phyloP scores from a whole-genome alignment of 768 basidiomycete species.

The Clitopilus passeckerianus region DNA sequence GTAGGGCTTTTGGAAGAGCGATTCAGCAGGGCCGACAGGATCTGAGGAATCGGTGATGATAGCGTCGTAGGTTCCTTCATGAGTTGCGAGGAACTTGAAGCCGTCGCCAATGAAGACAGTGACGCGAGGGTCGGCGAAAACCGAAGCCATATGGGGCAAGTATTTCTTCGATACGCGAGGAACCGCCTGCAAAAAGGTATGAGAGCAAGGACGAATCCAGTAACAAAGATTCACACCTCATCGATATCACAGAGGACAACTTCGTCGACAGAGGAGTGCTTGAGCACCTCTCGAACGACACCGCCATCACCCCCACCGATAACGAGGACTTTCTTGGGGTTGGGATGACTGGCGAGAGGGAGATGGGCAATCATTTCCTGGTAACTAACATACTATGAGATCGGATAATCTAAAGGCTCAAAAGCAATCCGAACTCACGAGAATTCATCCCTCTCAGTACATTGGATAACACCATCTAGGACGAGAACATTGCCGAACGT shows the following conservation, averaged over 20 bases:
- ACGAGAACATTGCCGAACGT: conserved; percentile 97
- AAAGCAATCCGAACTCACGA: conserved; percentile 55
- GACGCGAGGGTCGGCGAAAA: conserved; percentile 78
- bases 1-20: conserved; percentile 96
- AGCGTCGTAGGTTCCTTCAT: conserved; percentile 86
- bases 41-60: conserved; percentile 99
- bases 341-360: conserved; percentile 93
- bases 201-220: not conserved
- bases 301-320: conserved; percentile 99
- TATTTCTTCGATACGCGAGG: conserved; percentile 90
- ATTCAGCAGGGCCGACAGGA: conserved; percentile 91
- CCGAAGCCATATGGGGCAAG: conserved; percentile 90
- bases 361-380: conserved; percentile 99
- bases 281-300: conserved; percentile 94
- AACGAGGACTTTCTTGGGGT: conserved; percentile 93
- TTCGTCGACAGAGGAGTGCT: conserved; percentile 85
- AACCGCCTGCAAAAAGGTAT: conserved; percentile 58
- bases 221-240: conserved; percentile 47
- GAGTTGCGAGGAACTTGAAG: conserved; percentile 92
- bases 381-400: conserved; percentile 52
- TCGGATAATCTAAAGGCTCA: conserved; percentile 1
- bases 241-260: conserved; percentile 98
- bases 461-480: conserved; percentile 93
- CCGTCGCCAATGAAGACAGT: conserved; percentile 89
- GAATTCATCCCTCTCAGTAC: conserved; percentile 98